Conservation (phyloP, 805 yeast genomes). For the Torulaspora gathmanii region DNA sequence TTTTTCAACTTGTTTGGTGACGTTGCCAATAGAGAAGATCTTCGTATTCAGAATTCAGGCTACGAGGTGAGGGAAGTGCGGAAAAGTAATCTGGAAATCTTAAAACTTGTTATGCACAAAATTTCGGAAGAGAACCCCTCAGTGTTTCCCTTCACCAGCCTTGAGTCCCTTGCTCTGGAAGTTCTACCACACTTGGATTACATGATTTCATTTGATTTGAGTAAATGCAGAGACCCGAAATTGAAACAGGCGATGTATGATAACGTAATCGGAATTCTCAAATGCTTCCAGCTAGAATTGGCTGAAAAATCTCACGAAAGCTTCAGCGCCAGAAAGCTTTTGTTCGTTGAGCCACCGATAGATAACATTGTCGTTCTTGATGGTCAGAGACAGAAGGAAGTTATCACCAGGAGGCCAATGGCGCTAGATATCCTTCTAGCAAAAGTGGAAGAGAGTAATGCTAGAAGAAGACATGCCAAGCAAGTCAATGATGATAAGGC, state of each 20-base stretch:
- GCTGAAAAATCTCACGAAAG: constrained; percentile 35
- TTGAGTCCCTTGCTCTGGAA: constrained; percentile 27
- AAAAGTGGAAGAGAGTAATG: constrained; percentile 31
- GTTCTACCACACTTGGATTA: constrained; percentile 36
- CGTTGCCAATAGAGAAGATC: constrained; percentile 40
- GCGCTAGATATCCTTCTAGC: constrained; percentile 24
- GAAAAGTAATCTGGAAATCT: constrained; percentile 31
- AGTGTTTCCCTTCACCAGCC: constrained; percentile 16
- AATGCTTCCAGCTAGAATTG: constrained; percentile 40
- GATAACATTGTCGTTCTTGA: constrained; percentile 28
- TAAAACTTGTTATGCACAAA: constrained; percentile 23
- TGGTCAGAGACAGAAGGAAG: constrained; percentile 21
- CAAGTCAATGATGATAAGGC: constrained; percentile 18
- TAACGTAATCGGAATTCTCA: constrained; percentile 38
- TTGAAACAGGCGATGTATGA: constrained; percentile 31
- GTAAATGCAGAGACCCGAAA: constrained; percentile 26
- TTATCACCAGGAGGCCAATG: constrained; percentile 26
- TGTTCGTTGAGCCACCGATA: constrained; percentile 30
- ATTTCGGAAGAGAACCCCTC: constrained; percentile 16
- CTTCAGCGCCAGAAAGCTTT: constrained; percentile 15
- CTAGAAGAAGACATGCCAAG: constrained; percentile 34
- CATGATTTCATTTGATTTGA: constrained; percentile 28
- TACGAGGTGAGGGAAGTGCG: constrained; percentile 30
- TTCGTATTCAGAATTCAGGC: constrained; percentile 33
- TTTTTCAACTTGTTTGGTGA: constrained; percentile 64